phyloP scores from a whole-genome alignment of 2,329 filamentous ascomycete species.

The Cryphonectria radicalis region DNA sequence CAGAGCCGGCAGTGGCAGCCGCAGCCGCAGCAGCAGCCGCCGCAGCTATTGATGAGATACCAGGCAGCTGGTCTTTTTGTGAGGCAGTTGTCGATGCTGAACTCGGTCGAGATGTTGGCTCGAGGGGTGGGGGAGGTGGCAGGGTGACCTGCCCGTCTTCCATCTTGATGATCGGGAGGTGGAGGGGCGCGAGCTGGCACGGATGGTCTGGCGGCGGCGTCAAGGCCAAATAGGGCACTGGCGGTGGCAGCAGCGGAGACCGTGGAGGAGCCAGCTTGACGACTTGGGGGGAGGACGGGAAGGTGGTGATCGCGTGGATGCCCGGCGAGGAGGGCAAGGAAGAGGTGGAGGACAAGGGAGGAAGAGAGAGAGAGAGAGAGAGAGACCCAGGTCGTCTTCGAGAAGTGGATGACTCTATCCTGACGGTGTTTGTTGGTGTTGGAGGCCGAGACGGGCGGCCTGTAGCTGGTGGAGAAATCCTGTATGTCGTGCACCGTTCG shows the following conservation, averaged over 20 bases:
- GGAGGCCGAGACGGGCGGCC: constrained; percentile 7
- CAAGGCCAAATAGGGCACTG: constrained; percentile 28
- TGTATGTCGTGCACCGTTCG: constrained; percentile 13
- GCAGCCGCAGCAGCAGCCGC: constrained; percentile 35
- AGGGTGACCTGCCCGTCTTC: constrained; percentile 37
- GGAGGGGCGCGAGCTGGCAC: constrained; percentile 31
- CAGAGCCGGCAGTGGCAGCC: constrained; percentile 32
- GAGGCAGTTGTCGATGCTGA: constrained; percentile 54
- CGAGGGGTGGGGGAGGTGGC: constrained; percentile 44
- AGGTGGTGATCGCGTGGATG: background rate
- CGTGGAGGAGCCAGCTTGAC: constrained; percentile 37
- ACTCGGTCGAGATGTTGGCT: constrained; percentile 55
- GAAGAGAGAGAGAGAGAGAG: background rate
- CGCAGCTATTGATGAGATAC: constrained; percentile 50
- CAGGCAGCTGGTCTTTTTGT: constrained; percentile 49
- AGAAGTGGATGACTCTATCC: constrained; percentile 12
- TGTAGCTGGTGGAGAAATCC: background rate
- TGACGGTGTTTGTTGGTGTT: background rate
- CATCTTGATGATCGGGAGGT: constrained; percentile 45
- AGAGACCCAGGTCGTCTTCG: background rate
- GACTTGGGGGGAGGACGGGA: constrained; percentile 15
- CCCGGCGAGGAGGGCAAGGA: background rate
- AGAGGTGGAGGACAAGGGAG: background rate
- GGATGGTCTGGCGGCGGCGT: constrained; percentile 31
- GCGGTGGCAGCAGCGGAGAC: constrained; percentile 31